Evolutionary conservation across 306 rosid species (phyloP).

Genomic region (Malus sieversii): DNA sequence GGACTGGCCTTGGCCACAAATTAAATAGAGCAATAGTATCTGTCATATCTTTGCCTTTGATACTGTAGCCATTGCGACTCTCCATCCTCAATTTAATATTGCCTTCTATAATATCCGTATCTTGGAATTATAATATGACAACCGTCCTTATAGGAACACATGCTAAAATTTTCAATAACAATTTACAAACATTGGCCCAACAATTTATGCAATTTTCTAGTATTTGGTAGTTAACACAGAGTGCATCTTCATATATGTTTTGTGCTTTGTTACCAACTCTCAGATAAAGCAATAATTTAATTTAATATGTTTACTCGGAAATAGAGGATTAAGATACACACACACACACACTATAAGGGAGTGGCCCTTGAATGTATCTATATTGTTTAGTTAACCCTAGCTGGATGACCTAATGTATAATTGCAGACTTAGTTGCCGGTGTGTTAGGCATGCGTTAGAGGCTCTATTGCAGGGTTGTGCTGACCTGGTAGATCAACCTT

Average conservation of each 20-base stretch:
- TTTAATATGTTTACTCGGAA: background rate
- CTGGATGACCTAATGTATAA: background rate
- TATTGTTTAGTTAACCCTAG: background rate
- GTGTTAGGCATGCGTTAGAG: background rate
- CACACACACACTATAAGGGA: background rate
- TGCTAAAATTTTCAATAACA: background rate
- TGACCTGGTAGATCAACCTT: background rate
- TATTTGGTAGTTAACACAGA: background rate
- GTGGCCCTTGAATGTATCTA: background rate
- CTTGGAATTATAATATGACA: background rate
- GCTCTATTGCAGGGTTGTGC: background rate
- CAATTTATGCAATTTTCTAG: background rate
- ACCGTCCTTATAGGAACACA: slow-evolving; percentile 1
- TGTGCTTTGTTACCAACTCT: background rate
- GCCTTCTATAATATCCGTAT: background rate
- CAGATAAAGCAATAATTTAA: background rate
- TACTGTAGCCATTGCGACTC: slow-evolving; percentile 24
- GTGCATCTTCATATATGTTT: background rate
- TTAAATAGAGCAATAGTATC: background rate
- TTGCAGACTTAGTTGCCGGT: background rate
- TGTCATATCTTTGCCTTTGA: slow-evolving; percentile 4
- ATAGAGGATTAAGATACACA: background rate
- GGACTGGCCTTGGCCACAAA: background rate
- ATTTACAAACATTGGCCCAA: background rate
- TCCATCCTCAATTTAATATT: background rate